phyloP scores from a whole-genome alignment of 352 stramenopile species.

The Pythium scleroteichum region DNA sequence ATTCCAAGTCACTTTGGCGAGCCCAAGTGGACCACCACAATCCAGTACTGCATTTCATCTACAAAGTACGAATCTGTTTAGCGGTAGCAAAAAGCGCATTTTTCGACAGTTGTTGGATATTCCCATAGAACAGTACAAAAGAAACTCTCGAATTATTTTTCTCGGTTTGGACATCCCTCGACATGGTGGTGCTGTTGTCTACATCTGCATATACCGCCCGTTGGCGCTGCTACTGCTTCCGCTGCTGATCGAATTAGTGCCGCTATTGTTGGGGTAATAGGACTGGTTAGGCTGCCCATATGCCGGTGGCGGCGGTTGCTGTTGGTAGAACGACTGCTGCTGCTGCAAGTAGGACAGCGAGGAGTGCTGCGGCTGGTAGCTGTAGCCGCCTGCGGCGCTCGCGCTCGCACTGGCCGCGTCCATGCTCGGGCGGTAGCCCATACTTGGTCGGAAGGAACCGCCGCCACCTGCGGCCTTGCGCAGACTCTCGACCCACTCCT shows the following conservation, averaged over 20 bases:
- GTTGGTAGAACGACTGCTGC: slow-evolving; percentile 13
- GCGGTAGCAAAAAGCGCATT: background rate
- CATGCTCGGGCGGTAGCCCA: slow-evolving; percentile 2
- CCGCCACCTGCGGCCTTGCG: slow-evolving; percentile 42
- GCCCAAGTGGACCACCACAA: slow-evolving; percentile 10
- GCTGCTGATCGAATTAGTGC: slow-evolving; percentile 6
- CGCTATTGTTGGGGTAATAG: slow-evolving; percentile 8
- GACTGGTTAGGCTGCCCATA: background rate
- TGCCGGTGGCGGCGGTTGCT: slow-evolving; percentile 5
- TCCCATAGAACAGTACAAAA: slow-evolving; percentile 1
- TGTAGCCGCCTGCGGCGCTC: background rate
- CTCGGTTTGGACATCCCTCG: background rate
- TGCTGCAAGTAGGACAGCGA: slow-evolving; percentile 11
- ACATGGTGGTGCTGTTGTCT: background rate
- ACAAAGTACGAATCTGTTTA: slow-evolving; percentile 1
- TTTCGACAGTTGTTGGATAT: background rate
- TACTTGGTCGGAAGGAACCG: slow-evolving; percentile 3
- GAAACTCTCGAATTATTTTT: slow-evolving; percentile 2
- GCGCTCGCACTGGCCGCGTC: slow-evolving; percentile 7
- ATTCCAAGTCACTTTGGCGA: slow-evolving; percentile 3
- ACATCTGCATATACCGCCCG: slow-evolving; percentile 42
- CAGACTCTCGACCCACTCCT: slow-evolving; percentile 79
- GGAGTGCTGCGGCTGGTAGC: slow-evolving; percentile 17
- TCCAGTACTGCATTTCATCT: background rate
- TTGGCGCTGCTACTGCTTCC: slow-evolving; percentile 16